Evolutionary conservation across 148 eudicot species (phyloP).

Genomic region (Fagopyrum esculentum): DNA sequence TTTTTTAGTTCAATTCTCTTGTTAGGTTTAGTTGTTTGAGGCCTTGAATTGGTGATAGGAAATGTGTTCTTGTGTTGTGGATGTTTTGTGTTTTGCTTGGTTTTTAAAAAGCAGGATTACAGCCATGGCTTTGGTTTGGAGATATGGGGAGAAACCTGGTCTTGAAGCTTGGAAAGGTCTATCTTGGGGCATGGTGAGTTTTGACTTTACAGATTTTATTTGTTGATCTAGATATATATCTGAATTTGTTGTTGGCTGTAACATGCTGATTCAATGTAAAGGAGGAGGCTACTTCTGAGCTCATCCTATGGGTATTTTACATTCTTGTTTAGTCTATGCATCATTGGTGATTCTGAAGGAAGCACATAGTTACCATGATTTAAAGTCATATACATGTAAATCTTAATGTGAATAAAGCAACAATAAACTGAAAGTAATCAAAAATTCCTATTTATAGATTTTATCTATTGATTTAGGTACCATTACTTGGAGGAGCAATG

Average conservation of each 20-base stretch:
- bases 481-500: slow-evolving; percentile 91
- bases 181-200: slow-evolving; percentile 91
- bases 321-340: not conserved
- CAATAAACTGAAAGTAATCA: not conserved
- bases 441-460: not conserved
- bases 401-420: not conserved
- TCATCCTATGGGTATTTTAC: not conserved
- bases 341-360: not conserved
- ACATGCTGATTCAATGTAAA: not conserved
- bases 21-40: not conserved
- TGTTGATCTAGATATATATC: not conserved
- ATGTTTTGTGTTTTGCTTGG: not conserved
- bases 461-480: slow-evolving; percentile 49
- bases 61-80: not conserved
- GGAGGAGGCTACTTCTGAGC: not conserved
- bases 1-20: not conserved
- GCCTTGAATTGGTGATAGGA: not conserved
- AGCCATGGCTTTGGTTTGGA: slow-evolving; percentile 92
- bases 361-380: not conserved
- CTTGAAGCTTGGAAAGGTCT: slow-evolving; percentile 87
- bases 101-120: slow-evolving; percentile 36
- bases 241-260: not conserved
- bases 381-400: not conserved
- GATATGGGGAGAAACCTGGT: slow-evolving; percentile 72
- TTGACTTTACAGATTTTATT: not conserved